Base-by-base conservation (phyloP, 768 basidiomycete genomes). In the Chlorophyllum brunneum region DNA sequence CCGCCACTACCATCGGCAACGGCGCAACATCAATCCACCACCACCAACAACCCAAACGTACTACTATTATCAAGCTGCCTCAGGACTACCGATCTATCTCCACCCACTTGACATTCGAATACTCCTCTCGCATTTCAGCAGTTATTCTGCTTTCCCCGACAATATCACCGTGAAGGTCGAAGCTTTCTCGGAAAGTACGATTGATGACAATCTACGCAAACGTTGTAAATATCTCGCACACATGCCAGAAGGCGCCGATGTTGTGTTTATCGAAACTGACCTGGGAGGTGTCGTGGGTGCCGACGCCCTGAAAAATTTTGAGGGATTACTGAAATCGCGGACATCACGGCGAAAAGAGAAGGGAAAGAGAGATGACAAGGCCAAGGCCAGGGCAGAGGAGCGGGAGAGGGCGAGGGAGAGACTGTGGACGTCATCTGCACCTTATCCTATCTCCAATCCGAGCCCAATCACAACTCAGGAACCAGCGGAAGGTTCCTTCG, bases 51-150 rank as follows among this genome's bases (percentile, higher is more conserved):
- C 89, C 13, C 87, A 91, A 8, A 87, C 92, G 7, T 99, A 95
- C 70, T 94, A 88, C 65, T 99, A 88, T 69, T 99, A 98, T 66
- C 97, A 98, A 66, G 88, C 93, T 15, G 83, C 92, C 0, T 89
- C 91, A 1, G 97, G 97, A 10, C 76, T 89, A 51, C 88, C 92
- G 8, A 78, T 97, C 59, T 99, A 90, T 75, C 81, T 99, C 9
- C 93, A 97, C 62, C 95, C 95, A 2, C 79, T 99, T 26, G 95
- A 99, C 65, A 98, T 97, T 69, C 88, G 85, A 69, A 92, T 97
- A 55, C 77, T 99, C 22, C 75, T 94, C 37, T 80, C 91, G 10
- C 87, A 95, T 64, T 98, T 85, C 68, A 77, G 77, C 61, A 77
- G 75, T 56, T 98, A 98, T 61, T 70, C 85, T 1, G 78, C 85